A percentile compares a stretch with the other conserved stretches of the same genome.
Evolutionary conservation across 257 asterid genomes (phyloP).

Genomic region (Solanum peruvianum): DNA sequence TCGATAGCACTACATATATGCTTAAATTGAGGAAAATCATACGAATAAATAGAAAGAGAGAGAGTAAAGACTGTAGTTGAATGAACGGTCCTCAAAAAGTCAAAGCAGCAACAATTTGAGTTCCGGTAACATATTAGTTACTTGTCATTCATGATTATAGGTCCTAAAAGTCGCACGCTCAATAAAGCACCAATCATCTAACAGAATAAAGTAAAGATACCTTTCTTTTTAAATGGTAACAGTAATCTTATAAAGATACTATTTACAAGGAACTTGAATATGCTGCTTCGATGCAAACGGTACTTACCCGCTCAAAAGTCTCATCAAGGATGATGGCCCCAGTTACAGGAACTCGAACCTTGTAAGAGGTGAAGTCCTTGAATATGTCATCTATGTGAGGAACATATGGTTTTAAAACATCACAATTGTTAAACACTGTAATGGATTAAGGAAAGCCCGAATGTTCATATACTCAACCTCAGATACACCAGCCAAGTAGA

Average conservation of each 20-base stretch:
- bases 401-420: constrained; percentile 77
- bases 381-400: constrained; percentile 76
- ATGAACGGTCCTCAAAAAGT: neutral
- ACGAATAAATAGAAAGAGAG: neutral
- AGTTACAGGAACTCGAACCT: constrained; percentile 84
- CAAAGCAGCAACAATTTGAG: neutral
- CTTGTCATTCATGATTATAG: neutral
- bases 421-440: constrained; percentile 77
- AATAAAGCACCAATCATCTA: neutral
- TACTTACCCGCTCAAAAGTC: constrained; percentile 67
- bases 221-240: neutral
- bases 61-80: neutral
- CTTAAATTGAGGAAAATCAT: neutral
- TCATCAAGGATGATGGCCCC: constrained; percentile 85
- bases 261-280: neutral
- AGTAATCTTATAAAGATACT: neutral
- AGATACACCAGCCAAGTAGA: neutral
- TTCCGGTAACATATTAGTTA: neutral
- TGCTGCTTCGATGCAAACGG: neutral
- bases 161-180: neutral
- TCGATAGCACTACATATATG: neutral
- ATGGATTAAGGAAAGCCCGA: constrained; percentile 37
- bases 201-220: neutral
- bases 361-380: constrained; percentile 83
- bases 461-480: neutral